Conservation (phyloP, 2,329 filamentous ascomycete genomes). For the Cytospora piceicola region DNA sequence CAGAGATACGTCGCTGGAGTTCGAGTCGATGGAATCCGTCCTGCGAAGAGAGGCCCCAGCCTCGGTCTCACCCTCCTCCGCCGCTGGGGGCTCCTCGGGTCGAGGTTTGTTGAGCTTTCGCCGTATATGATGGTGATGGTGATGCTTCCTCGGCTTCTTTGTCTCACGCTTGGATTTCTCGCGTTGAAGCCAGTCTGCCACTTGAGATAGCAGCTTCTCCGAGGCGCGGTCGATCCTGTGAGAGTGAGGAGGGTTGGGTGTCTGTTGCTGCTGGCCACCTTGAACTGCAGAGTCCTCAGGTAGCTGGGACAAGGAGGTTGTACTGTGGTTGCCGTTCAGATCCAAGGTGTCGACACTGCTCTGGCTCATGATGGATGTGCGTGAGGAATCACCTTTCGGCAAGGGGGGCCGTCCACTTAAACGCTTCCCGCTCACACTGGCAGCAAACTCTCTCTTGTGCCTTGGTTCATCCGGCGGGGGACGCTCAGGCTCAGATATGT, state of each 20-base stretch:
- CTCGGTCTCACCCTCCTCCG: constrained; percentile 23
- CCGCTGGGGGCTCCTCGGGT: constrained; percentile 36
- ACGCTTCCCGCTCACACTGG: constrained; percentile 45
- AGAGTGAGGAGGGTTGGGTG: constrained; percentile 36
- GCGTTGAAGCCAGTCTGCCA: constrained; percentile 81
- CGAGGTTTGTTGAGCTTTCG: constrained; percentile 47
- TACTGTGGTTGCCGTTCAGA: constrained; percentile 34
- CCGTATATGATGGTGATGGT: constrained; percentile 38
- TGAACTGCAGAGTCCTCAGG: constrained; percentile 35
- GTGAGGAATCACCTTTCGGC: constrained; percentile 46
- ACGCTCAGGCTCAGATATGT: constrained; percentile 58
- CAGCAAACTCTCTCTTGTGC: constrained; percentile 50
- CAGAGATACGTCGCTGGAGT: constrained; percentile 73
- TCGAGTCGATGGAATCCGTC: constrained; percentile 64
- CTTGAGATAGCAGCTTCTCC: constrained; percentile 70
- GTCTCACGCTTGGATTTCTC: constrained; percentile 71
- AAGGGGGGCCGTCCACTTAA: constrained; percentile 49
- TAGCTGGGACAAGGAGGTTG: constrained; percentile 36
- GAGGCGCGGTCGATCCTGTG: constrained; percentile 43
- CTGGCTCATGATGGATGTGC: constrained; percentile 49
- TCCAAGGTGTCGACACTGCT: constrained; percentile 40
- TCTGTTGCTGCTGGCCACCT: constrained; percentile 17
- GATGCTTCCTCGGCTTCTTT: constrained; percentile 54
- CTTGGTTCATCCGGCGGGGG: constrained; percentile 43
- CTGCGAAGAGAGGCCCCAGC: constrained; percentile 38